These are phyloP conservation scores for Yamadazyma siamensis DNA, from an alignment of 1,139 yeast species.

Conservation along the genomic window DNA sequence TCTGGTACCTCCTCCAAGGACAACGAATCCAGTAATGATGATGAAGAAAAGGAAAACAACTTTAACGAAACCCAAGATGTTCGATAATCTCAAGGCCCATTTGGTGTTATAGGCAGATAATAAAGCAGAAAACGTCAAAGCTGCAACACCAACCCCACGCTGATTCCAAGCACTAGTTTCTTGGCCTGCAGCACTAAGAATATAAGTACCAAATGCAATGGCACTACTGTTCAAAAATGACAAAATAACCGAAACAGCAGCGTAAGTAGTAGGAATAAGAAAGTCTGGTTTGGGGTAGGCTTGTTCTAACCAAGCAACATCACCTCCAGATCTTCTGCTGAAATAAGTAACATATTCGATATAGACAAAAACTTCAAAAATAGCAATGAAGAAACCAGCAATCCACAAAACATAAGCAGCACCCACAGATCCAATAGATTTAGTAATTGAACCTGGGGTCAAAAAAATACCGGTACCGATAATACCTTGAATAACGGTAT, in stretches of 20 bases:
- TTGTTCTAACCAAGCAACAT: conserved; percentile 43
- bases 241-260: conserved; percentile 37
- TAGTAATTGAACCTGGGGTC: conserved; percentile 42
- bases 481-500: conserved; percentile 36
- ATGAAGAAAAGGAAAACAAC: conserved; percentile 35
- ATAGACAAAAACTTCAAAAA: no score
- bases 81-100: conserved; percentile 30
- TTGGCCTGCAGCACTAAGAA: conserved; percentile 34
- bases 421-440: no score
- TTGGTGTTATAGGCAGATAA: conserved; percentile 29
- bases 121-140: conserved; percentile 26
- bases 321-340: no score
- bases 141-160: conserved; percentile 41
- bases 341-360: no score
- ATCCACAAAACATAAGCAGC: no score
- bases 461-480: conserved; percentile 47
- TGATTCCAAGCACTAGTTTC: conserved; percentile 35
- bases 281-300: conserved; percentile 39
- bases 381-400: no score
- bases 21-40: conserved; percentile 33
- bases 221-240: conserved; percentile 42
- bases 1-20: conserved; percentile 35
- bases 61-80: conserved; percentile 37
- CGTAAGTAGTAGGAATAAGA: conserved; percentile 39
- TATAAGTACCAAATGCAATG: conserved; percentile 38